These are phyloP conservation scores for Capsella rubella DNA, from an alignment of 441 rosid genomes.

Conservation along the genomic window DNA sequence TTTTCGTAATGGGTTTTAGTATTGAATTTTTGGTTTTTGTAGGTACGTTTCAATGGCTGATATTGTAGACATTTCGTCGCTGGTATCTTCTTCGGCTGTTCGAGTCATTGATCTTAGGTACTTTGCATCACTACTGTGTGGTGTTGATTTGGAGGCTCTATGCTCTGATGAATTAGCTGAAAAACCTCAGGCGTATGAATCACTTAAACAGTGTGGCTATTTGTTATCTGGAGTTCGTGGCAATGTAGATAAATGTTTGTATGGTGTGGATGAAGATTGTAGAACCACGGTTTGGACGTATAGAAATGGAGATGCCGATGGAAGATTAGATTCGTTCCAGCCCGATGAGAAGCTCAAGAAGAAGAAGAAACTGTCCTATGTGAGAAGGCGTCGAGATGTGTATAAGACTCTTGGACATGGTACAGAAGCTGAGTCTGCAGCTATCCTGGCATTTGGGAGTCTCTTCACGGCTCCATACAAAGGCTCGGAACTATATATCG, in stretches of 20 bases:
- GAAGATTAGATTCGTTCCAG: slow-evolving; percentile 73
- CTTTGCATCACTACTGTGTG: slow-evolving; percentile 76
- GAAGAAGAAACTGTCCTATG: slow-evolving; percentile 69
- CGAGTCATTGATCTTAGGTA: slow-evolving; percentile 76
- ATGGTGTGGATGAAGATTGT: slow-evolving; percentile 81
- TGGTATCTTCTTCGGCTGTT: slow-evolving; percentile 66
- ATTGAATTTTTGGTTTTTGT: slow-evolving; percentile 31
- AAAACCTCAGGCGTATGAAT: slow-evolving; percentile 48
- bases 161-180: slow-evolving; percentile 52
- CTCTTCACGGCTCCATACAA: slow-evolving; percentile 84
- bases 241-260: slow-evolving; percentile 64
- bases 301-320: slow-evolving; percentile 57
- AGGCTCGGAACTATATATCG: slow-evolving; percentile 74
- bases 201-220: slow-evolving; percentile 71
- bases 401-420: slow-evolving; percentile 72
- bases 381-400: slow-evolving; percentile 74
- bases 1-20: not conserved
- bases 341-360: slow-evolving; percentile 82
- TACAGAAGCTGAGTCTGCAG: slow-evolving; percentile 65
- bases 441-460: slow-evolving; percentile 83
- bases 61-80: slow-evolving; percentile 73
- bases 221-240: slow-evolving; percentile 69
- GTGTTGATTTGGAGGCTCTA: slow-evolving; percentile 53
- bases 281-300: slow-evolving; percentile 87
- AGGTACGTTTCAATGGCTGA: slow-evolving; percentile 87